Evolutionary conservation across 208 protist genomes (phyloP), one percentile per base, ranked within the genome.

Genomic region (Balamuthia mandrillaris): DNA sequence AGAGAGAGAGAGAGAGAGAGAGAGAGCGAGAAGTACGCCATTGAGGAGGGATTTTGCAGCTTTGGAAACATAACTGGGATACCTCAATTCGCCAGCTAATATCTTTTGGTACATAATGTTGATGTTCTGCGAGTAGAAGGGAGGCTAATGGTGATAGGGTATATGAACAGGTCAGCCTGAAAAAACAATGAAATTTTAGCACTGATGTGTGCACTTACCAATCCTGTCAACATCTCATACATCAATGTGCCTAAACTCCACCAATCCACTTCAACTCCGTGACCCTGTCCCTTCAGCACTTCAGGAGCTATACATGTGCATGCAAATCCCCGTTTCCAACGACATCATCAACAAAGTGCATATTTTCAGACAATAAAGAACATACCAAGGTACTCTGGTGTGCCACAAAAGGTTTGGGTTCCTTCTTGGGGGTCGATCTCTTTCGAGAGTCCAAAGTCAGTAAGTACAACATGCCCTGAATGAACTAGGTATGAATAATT

Each of bases 261-360:
- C 94, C 93, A 96, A 86, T 96, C 94, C 3, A 96, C 94, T 24
- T 90, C 89, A 37, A 86, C 90, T 12, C 91, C 90, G 51, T 96
- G 92, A 51, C 90, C 90, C n/a, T 86, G 45, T 21, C 82, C 83
- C 63, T 88, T 72, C 5, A 95, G 56, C 37, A 95, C 85, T 70
- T 94, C 90, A 9, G 93, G 91, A 7, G 90, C 91, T 85, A 63
- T 49, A 29, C 6, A 37, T 10, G 29, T 29, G 74, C 12, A 27
- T 44, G n/a, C 24, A n/a, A n/a, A n/a, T n/a, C n/a, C 14, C 51
- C 31, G 33, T 37, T 14, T 27, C 60, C 2, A 81, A 58, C n/a
- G 49, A 18, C 49, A 56, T 24, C n/a, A 56, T 56, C 18, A 56
- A n/a, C 18, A n/a, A 56, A n/a, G n/a, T 56, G n/a, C n/a, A n/a